These are phyloP conservation scores for Graphilbum ipis-grandicollis DNA, from an alignment of 2,329 filamentous ascomycete species.

Conservation along the genomic window DNA sequence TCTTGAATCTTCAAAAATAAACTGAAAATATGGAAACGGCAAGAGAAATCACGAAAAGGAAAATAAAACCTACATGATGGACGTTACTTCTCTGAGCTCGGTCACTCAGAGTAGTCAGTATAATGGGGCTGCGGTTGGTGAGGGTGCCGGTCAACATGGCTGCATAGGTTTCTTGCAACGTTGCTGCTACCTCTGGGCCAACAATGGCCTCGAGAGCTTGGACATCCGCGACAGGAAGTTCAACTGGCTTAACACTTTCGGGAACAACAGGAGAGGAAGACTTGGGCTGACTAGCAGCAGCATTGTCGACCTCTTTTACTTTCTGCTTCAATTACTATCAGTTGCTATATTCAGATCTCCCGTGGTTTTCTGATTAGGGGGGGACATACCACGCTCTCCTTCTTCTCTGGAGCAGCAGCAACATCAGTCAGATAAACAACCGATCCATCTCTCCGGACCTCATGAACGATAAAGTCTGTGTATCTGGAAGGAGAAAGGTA, in stretches of 20 bases:
- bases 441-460: slow-evolving; percentile 59
- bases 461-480: slow-evolving; percentile 85
- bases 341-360: no score
- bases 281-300: not conserved
- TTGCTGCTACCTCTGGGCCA: slow-evolving; percentile 20
- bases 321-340: not conserved
- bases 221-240: slow-evolving; percentile 15
- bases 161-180: slow-evolving; percentile 24
- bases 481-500: slow-evolving; percentile 33
- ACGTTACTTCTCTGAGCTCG: slow-evolving; percentile 26
- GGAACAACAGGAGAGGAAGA: not conserved
- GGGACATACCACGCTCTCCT: not conserved
- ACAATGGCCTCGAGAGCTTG: slow-evolving; percentile 21
- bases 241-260: not conserved
- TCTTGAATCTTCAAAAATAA: not conserved
- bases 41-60: not conserved
- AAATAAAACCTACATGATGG: slow-evolving; percentile 23
- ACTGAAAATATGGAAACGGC: no score
- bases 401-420: not conserved
- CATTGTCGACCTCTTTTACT: not conserved
- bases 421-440: slow-evolving; percentile 49
- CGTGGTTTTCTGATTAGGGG: no score
- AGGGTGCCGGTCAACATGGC: slow-evolving; percentile 14
- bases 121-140: slow-evolving; percentile 16
- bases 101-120: slow-evolving; percentile 25